Conservation (phyloP, 371 early-diverging fungal genomes). For the Nematocida sp. region DNA sequence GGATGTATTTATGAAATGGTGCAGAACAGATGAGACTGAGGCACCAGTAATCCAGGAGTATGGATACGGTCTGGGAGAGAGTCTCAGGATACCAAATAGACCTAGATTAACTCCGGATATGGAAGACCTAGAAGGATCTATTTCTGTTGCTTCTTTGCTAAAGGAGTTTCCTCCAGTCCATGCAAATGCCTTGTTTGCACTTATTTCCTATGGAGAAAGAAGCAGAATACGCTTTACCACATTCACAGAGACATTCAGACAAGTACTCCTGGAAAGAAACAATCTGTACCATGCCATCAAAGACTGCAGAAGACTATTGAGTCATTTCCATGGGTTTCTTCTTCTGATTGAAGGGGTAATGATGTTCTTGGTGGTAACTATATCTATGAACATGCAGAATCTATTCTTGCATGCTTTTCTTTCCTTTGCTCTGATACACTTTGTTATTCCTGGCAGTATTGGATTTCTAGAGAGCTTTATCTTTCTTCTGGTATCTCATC, state of each 20-base stretch:
- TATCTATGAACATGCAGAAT: constrained; percentile 49
- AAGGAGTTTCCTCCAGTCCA: constrained; percentile 32
- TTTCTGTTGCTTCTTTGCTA: constrained; percentile 53
- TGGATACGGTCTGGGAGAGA: constrained; percentile 48
- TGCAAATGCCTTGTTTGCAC: constrained; percentile 48
- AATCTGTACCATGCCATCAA: constrained; percentile 59
- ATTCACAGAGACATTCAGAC: constrained; percentile 63
- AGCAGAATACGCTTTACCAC: constrained; percentile 47
- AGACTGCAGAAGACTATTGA: constrained; percentile 52
- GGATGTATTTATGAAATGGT: constrained; percentile 28
- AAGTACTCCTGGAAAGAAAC: constrained; percentile 61
- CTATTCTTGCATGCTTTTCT: constrained; percentile 41
- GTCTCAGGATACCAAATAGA: constrained; percentile 43
- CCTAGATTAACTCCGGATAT: constrained; percentile 38
- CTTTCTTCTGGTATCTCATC: constrained; percentile 63
- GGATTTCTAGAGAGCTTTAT: constrained; percentile 63
- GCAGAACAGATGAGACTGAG: constrained; percentile 24
- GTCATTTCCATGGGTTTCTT: constrained; percentile 37
- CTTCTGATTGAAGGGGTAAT: constrained; percentile 39
- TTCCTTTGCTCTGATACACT: constrained; percentile 33
- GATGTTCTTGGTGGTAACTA: constrained; percentile 17
- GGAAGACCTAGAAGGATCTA: constrained; percentile 44
- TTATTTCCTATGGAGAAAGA: constrained; percentile 59
- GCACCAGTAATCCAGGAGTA: constrained; percentile 36
- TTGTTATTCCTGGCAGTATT: constrained; percentile 52